Evolutionary conservation across 495 filamentous ascomycete genomes (phyloP), one percentile per base, ranked within the genome.

Genomic region (Tricharina praecox): DNA sequence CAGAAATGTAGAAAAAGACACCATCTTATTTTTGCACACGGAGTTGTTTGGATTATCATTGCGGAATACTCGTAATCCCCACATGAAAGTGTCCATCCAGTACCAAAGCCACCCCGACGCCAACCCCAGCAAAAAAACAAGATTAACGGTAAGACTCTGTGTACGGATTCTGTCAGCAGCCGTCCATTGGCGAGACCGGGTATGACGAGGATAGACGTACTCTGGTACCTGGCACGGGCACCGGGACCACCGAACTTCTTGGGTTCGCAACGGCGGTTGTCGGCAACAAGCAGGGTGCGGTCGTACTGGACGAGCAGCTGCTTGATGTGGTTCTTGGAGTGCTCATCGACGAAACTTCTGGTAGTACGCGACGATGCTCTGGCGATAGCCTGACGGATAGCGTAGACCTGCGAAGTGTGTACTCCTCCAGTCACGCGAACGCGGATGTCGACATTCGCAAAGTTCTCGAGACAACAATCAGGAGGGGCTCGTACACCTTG

Each of bases 301-400:
- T 97, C 90, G 75, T 92, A 97, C 66, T 82, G 75, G 62, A 82
- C 79, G 52, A 96, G 75, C 52, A 82, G 81, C 67, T 85, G 79
- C 83, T 97, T 97, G 59, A 97, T 75, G 70, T 81, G 74, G 78
- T 95, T 97, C 83, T 97, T 97, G 72, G 81, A 80, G 78, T 96
- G 85, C 80, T 97, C 90, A 65, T 97, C 90, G 68, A 97, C 84
- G 72, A 79, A 97, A 74, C 96, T 97, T 77, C 95, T 88, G 81
- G 94, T 96, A 81, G 96, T 96, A 68, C 92, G 86, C 62, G 96
- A 82, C 56, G 93, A 83, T 61, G 81, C 83, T 75, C 96, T 97
- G 70, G 87, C 78, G 68, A 97, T 96, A 55, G 92, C 88, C 75
- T 97, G 90, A 60, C 90, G 86, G 72, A 93, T 85, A 60, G 90